Evolutionary conservation across 2,329 filamentous ascomycete species (phyloP).

Genomic region (Fusarium devonianum): DNA sequence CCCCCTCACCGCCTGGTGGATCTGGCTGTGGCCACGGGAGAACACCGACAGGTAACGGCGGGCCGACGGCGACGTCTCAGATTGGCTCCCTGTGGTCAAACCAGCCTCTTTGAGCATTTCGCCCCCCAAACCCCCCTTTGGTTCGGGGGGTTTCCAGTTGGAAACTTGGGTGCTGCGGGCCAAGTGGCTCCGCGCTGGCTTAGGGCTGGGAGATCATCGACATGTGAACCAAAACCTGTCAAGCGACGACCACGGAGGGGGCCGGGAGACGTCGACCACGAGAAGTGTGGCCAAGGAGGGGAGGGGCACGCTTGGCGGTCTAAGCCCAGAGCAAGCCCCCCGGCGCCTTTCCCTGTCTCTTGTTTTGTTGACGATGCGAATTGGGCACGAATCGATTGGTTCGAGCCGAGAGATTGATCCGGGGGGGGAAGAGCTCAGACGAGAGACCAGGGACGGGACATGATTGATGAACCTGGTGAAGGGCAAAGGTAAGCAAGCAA

Average conservation of each 20-base stretch:
- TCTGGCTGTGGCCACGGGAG: constrained; percentile 26
- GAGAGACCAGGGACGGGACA: constrained; percentile 1
- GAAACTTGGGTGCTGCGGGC: constrained; percentile 29
- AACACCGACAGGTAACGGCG: constrained; percentile 11
- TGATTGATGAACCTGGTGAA: constrained; percentile 31
- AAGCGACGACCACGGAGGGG: constrained; percentile 30
- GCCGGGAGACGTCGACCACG: constrained; percentile 36
- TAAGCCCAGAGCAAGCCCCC: constrained; percentile 4
- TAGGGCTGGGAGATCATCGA: constrained; percentile 43
- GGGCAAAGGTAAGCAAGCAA: constrained; percentile 11
- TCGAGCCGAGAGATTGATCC: not conserved
- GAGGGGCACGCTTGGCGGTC: constrained; percentile 15
- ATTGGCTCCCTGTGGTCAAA: constrained; percentile 11
- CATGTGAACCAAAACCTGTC: constrained; percentile 36
- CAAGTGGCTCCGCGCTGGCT: constrained; percentile 26
- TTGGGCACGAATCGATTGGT: constrained; percentile 28
- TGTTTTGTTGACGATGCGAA: constrained; percentile 34
- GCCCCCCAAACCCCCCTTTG: not conserved
- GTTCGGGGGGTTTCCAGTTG: constrained; percentile 26
- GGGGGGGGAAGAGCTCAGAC: constrained; percentile 21
- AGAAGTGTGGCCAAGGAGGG: constrained; percentile 11
- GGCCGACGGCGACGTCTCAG: constrained; percentile 10
- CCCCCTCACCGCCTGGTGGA: constrained; percentile 35
- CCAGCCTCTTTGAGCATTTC: constrained; percentile 1
- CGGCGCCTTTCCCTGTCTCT: constrained; percentile 16